phyloP scores from a whole-genome alignment of 768 basidiomycete genomes.

The Mycena amicta region DNA sequence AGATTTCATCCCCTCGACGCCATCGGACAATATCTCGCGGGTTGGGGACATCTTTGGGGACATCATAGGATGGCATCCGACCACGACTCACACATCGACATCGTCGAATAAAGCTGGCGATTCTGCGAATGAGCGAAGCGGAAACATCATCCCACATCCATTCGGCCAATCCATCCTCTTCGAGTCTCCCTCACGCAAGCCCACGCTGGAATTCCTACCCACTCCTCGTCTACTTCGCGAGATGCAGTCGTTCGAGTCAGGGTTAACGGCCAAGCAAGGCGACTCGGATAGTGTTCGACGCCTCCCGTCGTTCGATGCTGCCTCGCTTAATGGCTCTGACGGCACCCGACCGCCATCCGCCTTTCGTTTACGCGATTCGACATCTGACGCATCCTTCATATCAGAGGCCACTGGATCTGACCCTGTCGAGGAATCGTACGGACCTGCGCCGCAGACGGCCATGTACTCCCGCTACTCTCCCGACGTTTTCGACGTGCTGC shows the following conservation, averaged over 20 bases:
- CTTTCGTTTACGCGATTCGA: slow-evolving; percentile 27
- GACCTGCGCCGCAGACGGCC: slow-evolving; percentile 48
- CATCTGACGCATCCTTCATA: slow-evolving; percentile 20
- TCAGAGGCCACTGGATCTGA: slow-evolving; percentile 15
- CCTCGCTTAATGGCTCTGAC: slow-evolving; percentile 8
- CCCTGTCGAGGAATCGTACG: slow-evolving; percentile 27
- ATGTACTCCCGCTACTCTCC: slow-evolving; percentile 68
- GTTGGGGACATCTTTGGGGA: slow-evolving; percentile 62
- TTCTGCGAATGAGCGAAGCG: slow-evolving; percentile 20
- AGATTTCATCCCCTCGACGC: slow-evolving; percentile 36
- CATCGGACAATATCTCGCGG: slow-evolving; percentile 18
- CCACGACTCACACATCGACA: slow-evolving; percentile 40
- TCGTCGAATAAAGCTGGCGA: slow-evolving; percentile 32
- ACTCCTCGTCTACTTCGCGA: slow-evolving; percentile 66
- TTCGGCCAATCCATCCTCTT: slow-evolving; percentile 68
- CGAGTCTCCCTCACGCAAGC: slow-evolving; percentile 55
- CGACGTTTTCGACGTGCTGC: slow-evolving; percentile 79
- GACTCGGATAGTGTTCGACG: slow-evolving; percentile 25
- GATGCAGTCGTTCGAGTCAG: slow-evolving; percentile 88
- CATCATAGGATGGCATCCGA: slow-evolving; percentile 61
- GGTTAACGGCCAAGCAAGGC: slow-evolving; percentile 68
- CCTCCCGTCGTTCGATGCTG: slow-evolving; percentile 7
- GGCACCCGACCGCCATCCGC: slow-evolving; percentile 32
- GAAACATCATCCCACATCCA: slow-evolving; percentile 45
- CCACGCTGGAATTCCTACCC: slow-evolving; percentile 43